Conservation (phyloP, 2,329 filamentous ascomycete species). For the Zasmidium citrigriseum region DNA sequence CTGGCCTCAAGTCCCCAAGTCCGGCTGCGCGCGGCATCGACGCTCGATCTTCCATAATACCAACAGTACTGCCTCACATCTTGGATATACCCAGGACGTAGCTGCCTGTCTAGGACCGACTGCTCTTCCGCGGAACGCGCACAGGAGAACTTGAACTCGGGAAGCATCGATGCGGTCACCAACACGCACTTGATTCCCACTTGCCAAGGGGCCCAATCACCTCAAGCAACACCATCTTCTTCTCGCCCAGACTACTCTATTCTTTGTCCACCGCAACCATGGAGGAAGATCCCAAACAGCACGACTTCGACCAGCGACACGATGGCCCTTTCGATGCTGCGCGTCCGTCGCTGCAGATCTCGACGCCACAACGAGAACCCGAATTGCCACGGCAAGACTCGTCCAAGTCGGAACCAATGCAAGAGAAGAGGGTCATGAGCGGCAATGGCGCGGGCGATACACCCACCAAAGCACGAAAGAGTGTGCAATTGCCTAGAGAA, state of each 20-base stretch:
- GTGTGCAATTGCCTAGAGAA: slow-evolving; percentile 38
- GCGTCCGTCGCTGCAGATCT: slow-evolving; percentile 16
- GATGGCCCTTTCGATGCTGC: slow-evolving; percentile 32
- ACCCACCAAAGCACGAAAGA: slow-evolving; percentile 34
- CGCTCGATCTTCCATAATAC: not conserved
- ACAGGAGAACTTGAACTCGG: not conserved
- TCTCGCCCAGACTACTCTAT: too few species aligned
- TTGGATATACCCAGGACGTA: not conserved
- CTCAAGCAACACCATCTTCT: not conserved
- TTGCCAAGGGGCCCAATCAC: not conserved
- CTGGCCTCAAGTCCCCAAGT: too few species aligned
- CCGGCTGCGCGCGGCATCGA: not conserved
- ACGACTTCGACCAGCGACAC: slow-evolving; percentile 37
- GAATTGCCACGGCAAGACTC: slow-evolving; percentile 3
- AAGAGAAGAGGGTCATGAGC: slow-evolving; percentile 9
- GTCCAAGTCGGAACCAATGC: slow-evolving; percentile 5
- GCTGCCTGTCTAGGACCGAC: not conserved
- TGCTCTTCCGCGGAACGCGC: not conserved
- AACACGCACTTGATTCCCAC: not conserved
- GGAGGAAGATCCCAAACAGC: slow-evolving; percentile 27
- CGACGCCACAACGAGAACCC: not conserved
- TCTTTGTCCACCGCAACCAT: slow-evolving; percentile 19
- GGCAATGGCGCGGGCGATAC: not conserved
- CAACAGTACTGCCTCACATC: not conserved
- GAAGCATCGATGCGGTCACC: not conserved